These are phyloP conservation scores for Sporisorium scitamineum DNA, from an alignment of 1,284 basidiomycete species.

Conservation along the genomic window DNA sequence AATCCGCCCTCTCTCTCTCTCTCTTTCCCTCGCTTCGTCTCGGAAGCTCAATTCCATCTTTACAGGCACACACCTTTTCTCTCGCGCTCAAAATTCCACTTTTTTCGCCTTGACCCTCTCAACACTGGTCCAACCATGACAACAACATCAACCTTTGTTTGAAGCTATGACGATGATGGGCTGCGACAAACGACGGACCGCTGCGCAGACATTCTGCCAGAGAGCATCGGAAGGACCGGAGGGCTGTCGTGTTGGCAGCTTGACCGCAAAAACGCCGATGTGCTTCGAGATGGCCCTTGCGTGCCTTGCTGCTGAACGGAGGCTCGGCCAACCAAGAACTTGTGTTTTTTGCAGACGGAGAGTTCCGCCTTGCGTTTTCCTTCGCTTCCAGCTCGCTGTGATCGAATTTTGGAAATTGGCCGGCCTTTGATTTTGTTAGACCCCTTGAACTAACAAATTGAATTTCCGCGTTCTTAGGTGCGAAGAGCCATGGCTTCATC, in stretches of 20 bases:
- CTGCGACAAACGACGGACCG: too few species aligned
- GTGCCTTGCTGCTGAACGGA: neutral
- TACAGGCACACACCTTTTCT: neutral
- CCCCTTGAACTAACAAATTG: neutral
- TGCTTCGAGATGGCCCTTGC: slow-evolving; percentile 2
- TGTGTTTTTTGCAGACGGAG: neutral
- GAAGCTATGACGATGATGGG: too few species aligned
- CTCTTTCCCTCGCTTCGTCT: slow-evolving; percentile 5
- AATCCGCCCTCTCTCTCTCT: slow-evolving; percentile 1
- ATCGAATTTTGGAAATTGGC: neutral
- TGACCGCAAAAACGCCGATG: neutral
- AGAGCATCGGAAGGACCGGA: slow-evolving; percentile 1
- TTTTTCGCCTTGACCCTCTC: neutral
- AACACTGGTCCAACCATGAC: too few species aligned
- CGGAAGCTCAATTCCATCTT: slow-evolving; percentile 9
- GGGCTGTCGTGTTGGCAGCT: neutral
- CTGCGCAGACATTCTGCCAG: too few species aligned
- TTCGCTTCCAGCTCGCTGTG: neutral
- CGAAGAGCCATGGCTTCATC: neutral
- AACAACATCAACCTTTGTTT: neutral
- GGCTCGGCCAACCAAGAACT: neutral
- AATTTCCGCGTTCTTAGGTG: neutral
- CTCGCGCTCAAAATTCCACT: neutral
- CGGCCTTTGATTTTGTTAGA: neutral
- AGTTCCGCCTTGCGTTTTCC: slow-evolving; percentile 4